phyloP scores from a whole-genome alignment of 2,329 filamentous ascomycete genomes.

The Cladobotryum mycophilum region DNA sequence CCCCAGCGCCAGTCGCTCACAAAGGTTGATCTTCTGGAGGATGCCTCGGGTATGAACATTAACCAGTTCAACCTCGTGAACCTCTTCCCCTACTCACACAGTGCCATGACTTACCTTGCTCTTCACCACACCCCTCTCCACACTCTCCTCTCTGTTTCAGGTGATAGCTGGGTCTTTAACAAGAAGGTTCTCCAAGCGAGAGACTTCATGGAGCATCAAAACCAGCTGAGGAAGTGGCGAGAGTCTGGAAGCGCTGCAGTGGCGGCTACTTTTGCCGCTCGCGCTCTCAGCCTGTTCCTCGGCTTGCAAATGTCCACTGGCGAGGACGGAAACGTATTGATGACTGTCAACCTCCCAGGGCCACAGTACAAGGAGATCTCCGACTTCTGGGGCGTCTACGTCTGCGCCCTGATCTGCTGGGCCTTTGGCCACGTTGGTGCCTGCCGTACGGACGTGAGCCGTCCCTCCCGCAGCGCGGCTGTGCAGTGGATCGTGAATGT shows the following conservation, averaged over 20 bases:
- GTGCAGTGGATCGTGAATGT: conserved; percentile 35
- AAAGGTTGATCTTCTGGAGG: conserved; percentile 21
- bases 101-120: conserved; percentile 50
- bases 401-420: conserved; percentile 55
- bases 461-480: conserved; percentile 23
- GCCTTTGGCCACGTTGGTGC: conserved; percentile 39
- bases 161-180: conserved; percentile 53
- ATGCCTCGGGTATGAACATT: conserved; percentile 18
- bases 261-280: conserved; percentile 45
- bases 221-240: conserved; percentile 40
- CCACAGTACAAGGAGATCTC: conserved; percentile 33
- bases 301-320: conserved; percentile 15
- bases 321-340: conserved; percentile 5
- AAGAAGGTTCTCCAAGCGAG: conserved; percentile 42
- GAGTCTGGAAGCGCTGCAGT: conserved; percentile 38
- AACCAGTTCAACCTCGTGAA: conserved; percentile 25
- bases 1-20: conserved; percentile 26
- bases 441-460: conserved; percentile 14
- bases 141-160: conserved; percentile 50
- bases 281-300: conserved; percentile 43
- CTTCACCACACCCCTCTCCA: conserved; percentile 53
- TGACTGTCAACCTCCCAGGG: conserved; percentile 8
- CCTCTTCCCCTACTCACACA: conserved; percentile 40
- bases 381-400: conserved; percentile 51
- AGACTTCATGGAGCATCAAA: conserved; percentile 41